Conservation (phyloP, 805 yeast genomes). For the Kuraishia hungarica region DNA sequence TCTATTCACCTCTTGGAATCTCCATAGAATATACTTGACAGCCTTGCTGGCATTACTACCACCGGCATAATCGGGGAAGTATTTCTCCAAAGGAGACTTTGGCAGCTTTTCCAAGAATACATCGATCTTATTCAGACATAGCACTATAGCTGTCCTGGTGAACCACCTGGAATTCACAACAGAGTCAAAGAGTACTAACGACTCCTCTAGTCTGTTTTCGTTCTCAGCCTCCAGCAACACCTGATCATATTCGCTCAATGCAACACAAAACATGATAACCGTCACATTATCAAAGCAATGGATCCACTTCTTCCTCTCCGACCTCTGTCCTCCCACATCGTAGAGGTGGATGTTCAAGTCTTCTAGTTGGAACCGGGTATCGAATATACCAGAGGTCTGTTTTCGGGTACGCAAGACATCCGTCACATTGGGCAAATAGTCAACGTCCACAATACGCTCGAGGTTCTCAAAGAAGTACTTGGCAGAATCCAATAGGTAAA, state of each 20-base stretch:
- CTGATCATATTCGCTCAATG: slow-evolving; percentile 88
- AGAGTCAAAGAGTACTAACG: slow-evolving; percentile 77
- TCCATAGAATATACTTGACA: slow-evolving; percentile 85
- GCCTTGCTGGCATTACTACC: slow-evolving; percentile 88
- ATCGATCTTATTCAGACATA: slow-evolving; percentile 86
- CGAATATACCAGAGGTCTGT: slow-evolving; percentile 89
- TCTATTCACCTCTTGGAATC: slow-evolving; percentile 78
- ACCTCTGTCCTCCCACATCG: slow-evolving; percentile 95
- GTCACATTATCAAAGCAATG: slow-evolving; percentile 94
- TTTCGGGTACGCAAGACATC: slow-evolving; percentile 84
- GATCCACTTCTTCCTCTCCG: slow-evolving; percentile 96
- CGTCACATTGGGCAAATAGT: slow-evolving; percentile 63
- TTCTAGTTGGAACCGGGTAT: slow-evolving; percentile 70
- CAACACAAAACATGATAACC: slow-evolving; percentile 82
- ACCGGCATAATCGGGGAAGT: slow-evolving; percentile 87
- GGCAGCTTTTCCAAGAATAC: slow-evolving; percentile 81
- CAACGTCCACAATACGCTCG: slow-evolving; percentile 46
- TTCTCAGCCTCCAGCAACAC: slow-evolving; percentile 65
- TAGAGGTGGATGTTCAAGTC: slow-evolving; percentile 53
- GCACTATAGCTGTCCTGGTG: slow-evolving; percentile 73
- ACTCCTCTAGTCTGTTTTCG: slow-evolving; percentile 76
- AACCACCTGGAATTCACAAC: slow-evolving; percentile 93
- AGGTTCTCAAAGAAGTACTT: slow-evolving; percentile 64
- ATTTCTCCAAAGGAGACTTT: slow-evolving; percentile 68
- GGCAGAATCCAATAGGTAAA: slow-evolving; percentile 83